Evolutionary conservation across 2,329 filamentous ascomycete species (phyloP), one percentile per base, ranked within the genome.

Genomic region (Fusarium illudens): DNA sequence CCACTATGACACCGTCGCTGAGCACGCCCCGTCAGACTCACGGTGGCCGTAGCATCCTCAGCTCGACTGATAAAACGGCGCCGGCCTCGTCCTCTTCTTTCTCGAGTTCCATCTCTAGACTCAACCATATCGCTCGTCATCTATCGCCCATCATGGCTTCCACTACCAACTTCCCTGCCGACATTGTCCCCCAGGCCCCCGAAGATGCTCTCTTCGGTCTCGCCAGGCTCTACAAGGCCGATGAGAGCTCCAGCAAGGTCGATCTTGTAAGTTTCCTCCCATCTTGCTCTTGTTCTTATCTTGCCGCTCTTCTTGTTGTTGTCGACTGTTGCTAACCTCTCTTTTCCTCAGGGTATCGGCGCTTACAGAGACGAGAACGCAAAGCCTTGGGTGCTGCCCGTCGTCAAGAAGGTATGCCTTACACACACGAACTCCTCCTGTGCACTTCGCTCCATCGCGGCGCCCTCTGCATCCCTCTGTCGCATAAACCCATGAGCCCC

Each of bases 331-430:
- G 37, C 64, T 70, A 27, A 72, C 59, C 32, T 57, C n/a, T 54
- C 30, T 36, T 52, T 60, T 55, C 36, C 33, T 27, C 61, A 88
- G 87, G 88, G 88, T 61, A 89, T 98, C 83, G 96, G 96, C 73
- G 96, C 96, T 62, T 99, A 99, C 82, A 88, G 96, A 78, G 96
- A 97, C 77, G 86, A 98, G 82, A 91, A 94, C 77, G 95, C 94
- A 65, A 98, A 98, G 84, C 96, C 96, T 4, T 99, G 96, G 96
- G 90, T 99, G 65, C 83, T 99, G 67, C 95, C 96, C 19, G 95
- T 98, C 3, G 95, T 98, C 65, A 96, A 93, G 83, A 96, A 97
- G 92, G 95, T 97, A 83, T 56, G 71, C 37, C 60, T 58, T 62
- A 55, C 51, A 34, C 53, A n/a, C n/a, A n/a, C 27, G 29, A 51